Conservation (phyloP, 257 asterid genomes). For the Solanum dulcamara region DNA sequence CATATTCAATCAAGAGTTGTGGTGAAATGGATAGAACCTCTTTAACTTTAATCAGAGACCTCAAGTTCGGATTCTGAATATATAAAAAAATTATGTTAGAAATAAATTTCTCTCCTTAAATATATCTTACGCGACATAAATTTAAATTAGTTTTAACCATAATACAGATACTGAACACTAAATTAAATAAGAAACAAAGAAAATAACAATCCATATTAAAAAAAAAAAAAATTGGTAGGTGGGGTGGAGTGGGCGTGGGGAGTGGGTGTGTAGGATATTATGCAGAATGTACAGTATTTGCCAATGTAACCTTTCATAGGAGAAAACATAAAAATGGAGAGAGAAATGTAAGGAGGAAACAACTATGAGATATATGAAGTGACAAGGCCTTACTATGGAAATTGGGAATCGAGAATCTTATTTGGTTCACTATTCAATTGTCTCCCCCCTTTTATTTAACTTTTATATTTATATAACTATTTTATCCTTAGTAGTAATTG, state of each 20-base stretch:
- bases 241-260: background rate
- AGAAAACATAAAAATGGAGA: constrained; percentile 2
- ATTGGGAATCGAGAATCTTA: constrained; percentile 37
- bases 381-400: constrained; percentile 27
- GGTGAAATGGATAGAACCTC: fast-evolving
- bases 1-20: fast-evolving
- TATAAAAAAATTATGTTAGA: too few relatives aligned
- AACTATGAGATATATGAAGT: constrained; percentile 17
- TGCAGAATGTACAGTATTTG: background rate
- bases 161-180: fast-evolving
- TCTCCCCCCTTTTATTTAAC: background rate
- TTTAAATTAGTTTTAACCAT: background rate
- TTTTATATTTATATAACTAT: too few relatives aligned
- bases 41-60: background rate
- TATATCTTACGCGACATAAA: background rate
- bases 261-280: background rate
- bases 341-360: constrained; percentile 2
- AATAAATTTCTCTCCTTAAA: background rate
- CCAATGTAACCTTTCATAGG: background rate
- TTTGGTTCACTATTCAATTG: constrained; percentile 38
- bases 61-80: too few relatives aligned
- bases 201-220: background rate
- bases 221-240: background rate
- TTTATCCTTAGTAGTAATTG: too few relatives aligned
- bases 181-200: background rate